Evolutionary conservation across 306 rosid genomes (phyloP).

Genomic region (Trifolium pratense): DNA sequence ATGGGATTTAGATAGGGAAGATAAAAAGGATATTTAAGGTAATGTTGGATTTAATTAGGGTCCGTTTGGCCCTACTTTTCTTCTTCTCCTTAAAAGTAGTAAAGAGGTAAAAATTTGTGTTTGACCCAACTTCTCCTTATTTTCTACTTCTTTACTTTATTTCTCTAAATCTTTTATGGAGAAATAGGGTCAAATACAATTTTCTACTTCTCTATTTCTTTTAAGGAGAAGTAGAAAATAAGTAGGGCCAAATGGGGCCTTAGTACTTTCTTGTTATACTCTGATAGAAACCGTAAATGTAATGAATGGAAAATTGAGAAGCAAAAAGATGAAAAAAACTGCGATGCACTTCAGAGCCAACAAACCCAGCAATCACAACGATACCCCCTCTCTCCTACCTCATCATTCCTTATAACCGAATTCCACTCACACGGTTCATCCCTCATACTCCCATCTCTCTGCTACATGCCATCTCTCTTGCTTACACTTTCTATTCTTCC

Average conservation of each 20-base stretch:
- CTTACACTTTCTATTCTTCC: neutral
- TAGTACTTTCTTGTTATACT: neutral
- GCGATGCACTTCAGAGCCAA: neutral
- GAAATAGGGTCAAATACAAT: too few species aligned
- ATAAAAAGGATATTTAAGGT: conserved; percentile 11
- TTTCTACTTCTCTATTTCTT: too few species aligned
- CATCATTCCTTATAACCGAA: neutral
- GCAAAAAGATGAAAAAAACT: neutral
- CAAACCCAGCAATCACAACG: neutral
- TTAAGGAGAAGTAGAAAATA: too few species aligned
- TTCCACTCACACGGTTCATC: neutral
- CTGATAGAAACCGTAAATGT: neutral
- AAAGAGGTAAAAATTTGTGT: too few species aligned
- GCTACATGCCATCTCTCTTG: neutral
- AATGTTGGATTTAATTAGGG: conserved; percentile 17
- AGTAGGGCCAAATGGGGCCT: too few species aligned
- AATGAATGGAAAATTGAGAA: neutral
- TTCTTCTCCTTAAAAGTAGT: too few species aligned
- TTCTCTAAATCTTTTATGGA: too few species aligned
- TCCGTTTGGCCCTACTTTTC: too few species aligned
- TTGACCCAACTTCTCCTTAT: too few species aligned
- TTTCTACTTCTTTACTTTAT: too few species aligned
- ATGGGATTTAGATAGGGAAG: too few species aligned
- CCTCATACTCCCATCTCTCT: neutral
- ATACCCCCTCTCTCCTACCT: neutral